These are phyloP conservation scores for Dichotomopilus funicola DNA, from an alignment of 2,329 filamentous ascomycete species.

Conservation along the genomic window DNA sequence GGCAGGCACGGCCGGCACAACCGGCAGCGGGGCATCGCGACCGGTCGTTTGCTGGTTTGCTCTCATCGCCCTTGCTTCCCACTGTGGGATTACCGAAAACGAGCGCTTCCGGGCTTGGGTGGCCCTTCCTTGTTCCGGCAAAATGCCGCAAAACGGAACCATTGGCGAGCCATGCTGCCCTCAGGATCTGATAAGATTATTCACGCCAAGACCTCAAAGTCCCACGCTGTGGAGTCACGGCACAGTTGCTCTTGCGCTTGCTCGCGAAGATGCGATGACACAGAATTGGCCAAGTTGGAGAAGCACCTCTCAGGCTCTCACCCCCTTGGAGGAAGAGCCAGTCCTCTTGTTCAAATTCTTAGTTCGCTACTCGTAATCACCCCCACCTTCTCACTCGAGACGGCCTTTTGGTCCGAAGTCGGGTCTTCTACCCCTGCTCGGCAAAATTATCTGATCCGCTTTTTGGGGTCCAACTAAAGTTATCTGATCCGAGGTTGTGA, in stretches of 20 bases:
- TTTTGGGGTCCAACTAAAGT: constrained; percentile 25
- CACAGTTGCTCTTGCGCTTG: background rate
- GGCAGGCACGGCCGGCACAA: too few species aligned
- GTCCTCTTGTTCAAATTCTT: background rate
- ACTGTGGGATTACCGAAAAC: too few species aligned
- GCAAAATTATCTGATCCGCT: constrained; percentile 29
- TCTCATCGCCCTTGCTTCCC: too few species aligned
- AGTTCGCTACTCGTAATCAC: too few species aligned
- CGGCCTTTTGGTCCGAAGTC: constrained; percentile 19
- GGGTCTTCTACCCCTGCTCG: constrained; percentile 12
- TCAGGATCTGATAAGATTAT: constrained; percentile 24
- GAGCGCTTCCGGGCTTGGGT: background rate
- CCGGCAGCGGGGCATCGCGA: too few species aligned
- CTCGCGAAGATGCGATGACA: too few species aligned
- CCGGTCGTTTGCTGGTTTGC: too few species aligned
- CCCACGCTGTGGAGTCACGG: constrained; percentile 3
- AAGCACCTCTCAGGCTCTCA: too few species aligned
- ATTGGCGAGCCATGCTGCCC: background rate
- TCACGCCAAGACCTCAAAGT: constrained; percentile 21
- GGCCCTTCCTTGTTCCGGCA: constrained; percentile 6
- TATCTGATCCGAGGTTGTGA: constrained; percentile 29
- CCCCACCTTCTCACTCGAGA: too few species aligned
- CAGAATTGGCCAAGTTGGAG: too few species aligned
- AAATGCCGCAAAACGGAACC: constrained; percentile 19
- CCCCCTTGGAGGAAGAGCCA: too few species aligned